Evolutionary conservation across 176 grass and related monocot species (phyloP).

Genomic region (Secale cereale): DNA sequence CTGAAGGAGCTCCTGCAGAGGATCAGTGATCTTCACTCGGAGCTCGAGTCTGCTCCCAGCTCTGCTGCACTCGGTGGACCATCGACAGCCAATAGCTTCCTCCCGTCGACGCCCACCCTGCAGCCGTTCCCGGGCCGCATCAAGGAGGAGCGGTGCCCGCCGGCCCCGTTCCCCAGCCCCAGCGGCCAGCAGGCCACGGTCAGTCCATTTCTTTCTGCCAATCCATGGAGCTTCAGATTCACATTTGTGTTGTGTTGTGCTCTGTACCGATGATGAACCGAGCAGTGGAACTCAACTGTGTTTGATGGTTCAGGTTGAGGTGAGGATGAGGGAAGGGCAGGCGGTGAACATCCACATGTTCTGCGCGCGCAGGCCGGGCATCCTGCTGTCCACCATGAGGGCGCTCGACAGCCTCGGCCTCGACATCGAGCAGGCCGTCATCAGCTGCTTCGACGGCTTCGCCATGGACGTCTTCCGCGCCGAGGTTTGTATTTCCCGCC

Average conservation of each 20-base stretch:
- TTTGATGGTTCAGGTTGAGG: slow-evolving; percentile 52
- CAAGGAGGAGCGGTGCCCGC: slow-evolving; percentile 69
- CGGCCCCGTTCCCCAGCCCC: slow-evolving; percentile 49
- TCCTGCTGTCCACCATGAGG: slow-evolving; percentile 61
- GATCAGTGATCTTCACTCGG: slow-evolving; percentile 69
- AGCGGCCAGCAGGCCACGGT: slow-evolving; percentile 61
- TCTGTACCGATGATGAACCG: no score
- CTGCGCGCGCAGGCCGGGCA: slow-evolving; percentile 56
- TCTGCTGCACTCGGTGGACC: slow-evolving; percentile 54
- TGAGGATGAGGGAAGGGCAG: slow-evolving; percentile 63
- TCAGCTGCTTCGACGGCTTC: slow-evolving; percentile 80
- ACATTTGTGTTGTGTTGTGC: no score
- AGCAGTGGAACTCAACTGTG: not conserved
- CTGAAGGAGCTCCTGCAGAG: slow-evolving; percentile 79
- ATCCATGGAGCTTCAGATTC: not conserved
- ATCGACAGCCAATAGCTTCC: slow-evolving; percentile 39
- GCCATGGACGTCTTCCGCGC: slow-evolving; percentile 73
- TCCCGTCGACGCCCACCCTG: slow-evolving; percentile 62
- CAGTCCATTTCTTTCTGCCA: slow-evolving; percentile 20
- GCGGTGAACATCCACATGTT: slow-evolving; percentile 92
- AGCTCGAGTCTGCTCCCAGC: slow-evolving; percentile 62
- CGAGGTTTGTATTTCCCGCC: slow-evolving; percentile 39
- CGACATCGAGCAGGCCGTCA: slow-evolving; percentile 63
- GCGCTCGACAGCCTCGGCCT: slow-evolving; percentile 70
- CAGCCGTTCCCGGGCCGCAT: slow-evolving; percentile 47